phyloP scores from a whole-genome alignment of 106 monocot species.

The Dioscorea zingiberensis region DNA sequence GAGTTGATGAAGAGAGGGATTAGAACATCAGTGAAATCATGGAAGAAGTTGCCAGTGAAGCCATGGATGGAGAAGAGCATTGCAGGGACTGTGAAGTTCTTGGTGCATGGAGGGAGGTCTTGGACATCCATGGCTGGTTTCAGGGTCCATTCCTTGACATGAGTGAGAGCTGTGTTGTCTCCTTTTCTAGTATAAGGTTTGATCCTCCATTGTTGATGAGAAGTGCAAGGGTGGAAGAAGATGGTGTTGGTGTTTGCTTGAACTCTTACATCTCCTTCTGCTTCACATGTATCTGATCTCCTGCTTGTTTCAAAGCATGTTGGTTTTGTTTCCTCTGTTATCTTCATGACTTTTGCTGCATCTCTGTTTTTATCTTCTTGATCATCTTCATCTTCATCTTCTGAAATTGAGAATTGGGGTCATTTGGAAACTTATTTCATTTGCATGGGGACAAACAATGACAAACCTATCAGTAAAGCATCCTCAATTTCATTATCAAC shows the following conservation, averaged over 20 bases:
- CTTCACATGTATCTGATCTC: constrained; percentile 41
- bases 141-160: constrained; percentile 30
- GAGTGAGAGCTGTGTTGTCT: constrained; percentile 9
- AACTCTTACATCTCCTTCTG: constrained; percentile 30
- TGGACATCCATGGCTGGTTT: background rate
- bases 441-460: too few species aligned
- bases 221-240: background rate
- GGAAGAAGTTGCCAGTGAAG: constrained; percentile 68
- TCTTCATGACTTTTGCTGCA: background rate
- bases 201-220: constrained; percentile 19
- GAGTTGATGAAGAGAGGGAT: constrained; percentile 52
- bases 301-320: constrained; percentile 16
- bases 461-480: too few species aligned
- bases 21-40: constrained; percentile 68
- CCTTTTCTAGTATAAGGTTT: constrained; percentile 45
- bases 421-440: too few species aligned
- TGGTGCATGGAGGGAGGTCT: constrained; percentile 25
- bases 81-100: constrained; percentile 24
- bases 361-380: constrained; percentile 7
- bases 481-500: background rate
- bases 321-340: background rate
- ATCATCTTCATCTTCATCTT: constrained; percentile 21
- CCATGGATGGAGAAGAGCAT: constrained; percentile 53
- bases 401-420: background rate
- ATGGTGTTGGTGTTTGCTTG: constrained; percentile 15